Evolutionary conservation across 768 basidiomycete species (phyloP).

Genomic region (Tulasnella sp.): DNA sequence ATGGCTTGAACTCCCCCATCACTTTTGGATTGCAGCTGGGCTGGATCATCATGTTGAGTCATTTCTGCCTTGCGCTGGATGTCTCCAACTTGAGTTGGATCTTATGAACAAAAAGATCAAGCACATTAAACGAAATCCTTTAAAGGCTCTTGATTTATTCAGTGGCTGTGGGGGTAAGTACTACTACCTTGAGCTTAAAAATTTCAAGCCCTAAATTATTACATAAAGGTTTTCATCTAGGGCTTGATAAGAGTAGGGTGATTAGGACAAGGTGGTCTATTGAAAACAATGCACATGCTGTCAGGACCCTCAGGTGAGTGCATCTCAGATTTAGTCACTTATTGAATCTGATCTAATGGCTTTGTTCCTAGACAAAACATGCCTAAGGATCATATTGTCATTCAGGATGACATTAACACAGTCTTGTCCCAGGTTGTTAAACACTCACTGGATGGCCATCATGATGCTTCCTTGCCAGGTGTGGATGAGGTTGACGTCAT

Average conservation of each 20-base stretch:
- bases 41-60: no score
- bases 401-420: conserved; percentile 69
- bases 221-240: conserved; percentile 12
- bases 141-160: conserved; percentile 30
- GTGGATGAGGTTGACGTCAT: conserved; percentile 59
- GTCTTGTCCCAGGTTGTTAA: conserved; percentile 49
- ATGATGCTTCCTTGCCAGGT: conserved; percentile 37
- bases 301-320: conserved; percentile 57
- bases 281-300: conserved; percentile 74
- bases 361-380: conserved; percentile 49
- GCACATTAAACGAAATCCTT: neutral
- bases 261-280: conserved; percentile 37
- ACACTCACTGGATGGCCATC: neutral
- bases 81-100: neutral
- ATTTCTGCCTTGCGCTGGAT: neutral
- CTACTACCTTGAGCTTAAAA: neutral
- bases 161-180: conserved; percentile 29
- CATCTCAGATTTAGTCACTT: neutral
- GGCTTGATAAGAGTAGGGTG: conserved; percentile 15
- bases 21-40: neutral
- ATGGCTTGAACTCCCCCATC: neutral
- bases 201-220: neutral
- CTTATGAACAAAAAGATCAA: no score
- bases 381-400: conserved; percentile 47
- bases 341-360: conserved; percentile 16